These are phyloP conservation scores for Diplosphaera chodatii DNA, from an alignment of 139 green algal species.

Conservation along the genomic window DNA sequence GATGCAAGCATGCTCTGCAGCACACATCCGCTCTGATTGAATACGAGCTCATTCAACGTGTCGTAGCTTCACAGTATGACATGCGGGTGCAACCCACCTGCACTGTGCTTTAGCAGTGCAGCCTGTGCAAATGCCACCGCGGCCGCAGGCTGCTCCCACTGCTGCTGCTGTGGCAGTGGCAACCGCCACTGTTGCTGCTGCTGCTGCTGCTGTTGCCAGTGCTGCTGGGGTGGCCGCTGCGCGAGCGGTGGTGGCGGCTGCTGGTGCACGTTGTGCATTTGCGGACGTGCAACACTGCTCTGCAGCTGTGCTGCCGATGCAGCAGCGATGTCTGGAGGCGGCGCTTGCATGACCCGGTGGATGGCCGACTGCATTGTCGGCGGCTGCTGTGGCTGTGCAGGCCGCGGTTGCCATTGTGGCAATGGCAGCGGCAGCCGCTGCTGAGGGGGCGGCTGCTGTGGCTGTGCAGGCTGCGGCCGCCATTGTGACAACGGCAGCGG, in stretches of 20 bases:
- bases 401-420: conserved; percentile 3
- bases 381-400: not conserved
- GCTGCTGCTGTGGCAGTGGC: no score
- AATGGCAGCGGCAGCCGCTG: not conserved
- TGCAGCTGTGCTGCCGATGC: not conserved
- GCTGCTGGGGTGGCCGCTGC: not conserved
- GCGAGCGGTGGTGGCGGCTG: not conserved
- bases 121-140: not conserved
- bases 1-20: not conserved
- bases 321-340: not conserved
- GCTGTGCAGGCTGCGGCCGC: conserved; percentile 10
- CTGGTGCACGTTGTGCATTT: not conserved
- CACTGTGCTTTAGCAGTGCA: not conserved
- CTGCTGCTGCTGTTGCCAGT: not conserved
- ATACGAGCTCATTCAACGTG: no score
- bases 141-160: no score
- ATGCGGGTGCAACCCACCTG: not conserved
- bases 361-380: no score
- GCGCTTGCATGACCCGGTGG: conserved; percentile 7
- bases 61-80: no score
- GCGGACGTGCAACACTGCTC: no score
- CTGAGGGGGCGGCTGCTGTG: no score
- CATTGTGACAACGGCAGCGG: not conserved
- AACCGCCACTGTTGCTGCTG: not conserved
- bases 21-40: not conserved